Percentiles rank a stretch among this genome's conserved stretches.
These are phyloP conservation scores for Helminthosporium solani DNA, from an alignment of 2,329 filamentous ascomycete genomes.

Conservation along the genomic window DNA sequence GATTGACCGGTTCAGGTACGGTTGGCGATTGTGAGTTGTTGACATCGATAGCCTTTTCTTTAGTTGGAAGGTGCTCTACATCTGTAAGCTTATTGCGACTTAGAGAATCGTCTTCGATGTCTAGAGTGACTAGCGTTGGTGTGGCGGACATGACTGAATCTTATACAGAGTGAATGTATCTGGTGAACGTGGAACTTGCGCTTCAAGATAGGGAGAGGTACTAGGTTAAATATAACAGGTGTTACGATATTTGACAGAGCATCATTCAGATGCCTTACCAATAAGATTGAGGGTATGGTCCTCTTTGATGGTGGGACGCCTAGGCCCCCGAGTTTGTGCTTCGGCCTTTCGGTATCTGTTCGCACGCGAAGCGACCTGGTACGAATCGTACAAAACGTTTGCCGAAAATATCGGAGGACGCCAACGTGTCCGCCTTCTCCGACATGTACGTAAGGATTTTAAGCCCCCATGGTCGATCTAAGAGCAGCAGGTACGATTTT, in stretches of 20 bases:
- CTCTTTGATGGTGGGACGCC: not conserved
- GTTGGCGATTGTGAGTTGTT: conserved; percentile 3
- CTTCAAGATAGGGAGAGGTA: too few relatives aligned
- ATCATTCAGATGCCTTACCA: too few relatives aligned
- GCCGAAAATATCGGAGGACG: not conserved
- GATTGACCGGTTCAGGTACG: conserved; percentile 16
- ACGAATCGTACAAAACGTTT: not conserved
- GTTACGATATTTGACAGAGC: too few relatives aligned
- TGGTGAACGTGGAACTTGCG: not conserved
- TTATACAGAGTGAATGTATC: not conserved
- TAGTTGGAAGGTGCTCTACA: conserved; percentile 11
- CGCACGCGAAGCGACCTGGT: not conserved
- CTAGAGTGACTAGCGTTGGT: not conserved
- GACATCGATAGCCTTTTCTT: conserved; percentile 13
- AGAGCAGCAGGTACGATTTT: too few relatives aligned
- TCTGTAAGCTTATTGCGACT: not conserved
- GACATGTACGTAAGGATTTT: too few relatives aligned
- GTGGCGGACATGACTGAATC: not conserved
- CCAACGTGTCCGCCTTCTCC: too few relatives aligned
- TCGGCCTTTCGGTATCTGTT: not conserved
- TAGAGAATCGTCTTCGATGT: not conserved
- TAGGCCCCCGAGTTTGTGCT: not conserved
- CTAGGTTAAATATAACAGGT: too few relatives aligned
- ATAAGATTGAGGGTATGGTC: too few relatives aligned
- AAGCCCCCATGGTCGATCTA: too few relatives aligned